Evolutionary conservation across 768 basidiomycete genomes (phyloP).

Genomic region (Candolleomyces aberdarensis): DNA sequence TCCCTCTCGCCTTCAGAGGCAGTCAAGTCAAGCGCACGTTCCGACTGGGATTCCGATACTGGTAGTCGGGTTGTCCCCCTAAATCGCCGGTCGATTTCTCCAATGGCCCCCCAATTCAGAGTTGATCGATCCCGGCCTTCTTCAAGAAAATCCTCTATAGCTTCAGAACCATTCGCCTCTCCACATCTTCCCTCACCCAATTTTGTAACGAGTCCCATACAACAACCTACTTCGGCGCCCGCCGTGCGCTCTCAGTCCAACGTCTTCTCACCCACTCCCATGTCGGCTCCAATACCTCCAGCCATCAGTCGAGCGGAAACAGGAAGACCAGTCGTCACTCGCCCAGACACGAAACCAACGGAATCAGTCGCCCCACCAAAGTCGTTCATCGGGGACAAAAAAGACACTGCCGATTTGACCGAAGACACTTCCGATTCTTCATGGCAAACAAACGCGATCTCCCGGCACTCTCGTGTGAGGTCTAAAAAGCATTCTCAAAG

Average conservation of each 20-base stretch:
- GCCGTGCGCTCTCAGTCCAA: background rate
- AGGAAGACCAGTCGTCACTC: no score
- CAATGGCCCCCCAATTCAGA: slow-evolving; percentile 60
- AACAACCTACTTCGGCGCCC: background rate
- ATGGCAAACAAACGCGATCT: slow-evolving; percentile 24
- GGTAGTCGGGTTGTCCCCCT: slow-evolving; percentile 58
- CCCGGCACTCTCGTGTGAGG: slow-evolving; percentile 44
- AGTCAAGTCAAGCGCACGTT: slow-evolving; percentile 31
- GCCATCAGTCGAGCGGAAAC: background rate
- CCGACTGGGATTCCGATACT: slow-evolving; percentile 58
- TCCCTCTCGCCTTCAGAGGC: slow-evolving; percentile 60
- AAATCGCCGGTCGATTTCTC: slow-evolving; percentile 66
- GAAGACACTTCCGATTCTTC: slow-evolving; percentile 55
- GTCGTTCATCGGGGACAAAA: background rate
- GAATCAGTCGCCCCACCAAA: background rate
- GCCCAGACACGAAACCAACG: no score
- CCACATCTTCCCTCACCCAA: slow-evolving; percentile 19
- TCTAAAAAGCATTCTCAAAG: slow-evolving; percentile 48
- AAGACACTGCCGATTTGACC: background rate
- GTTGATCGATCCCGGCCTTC: slow-evolving; percentile 33
- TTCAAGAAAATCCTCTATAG: slow-evolving; percentile 39
- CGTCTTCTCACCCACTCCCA: slow-evolving; percentile 1
- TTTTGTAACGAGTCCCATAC: slow-evolving; percentile 8
- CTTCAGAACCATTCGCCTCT: slow-evolving; percentile 39
- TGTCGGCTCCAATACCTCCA: background rate